Percentiles rank a stretch among this genome's conserved stretches.
Conservation (phyloP, 805 yeast species). For the Nakazawaea ernobii region DNA sequence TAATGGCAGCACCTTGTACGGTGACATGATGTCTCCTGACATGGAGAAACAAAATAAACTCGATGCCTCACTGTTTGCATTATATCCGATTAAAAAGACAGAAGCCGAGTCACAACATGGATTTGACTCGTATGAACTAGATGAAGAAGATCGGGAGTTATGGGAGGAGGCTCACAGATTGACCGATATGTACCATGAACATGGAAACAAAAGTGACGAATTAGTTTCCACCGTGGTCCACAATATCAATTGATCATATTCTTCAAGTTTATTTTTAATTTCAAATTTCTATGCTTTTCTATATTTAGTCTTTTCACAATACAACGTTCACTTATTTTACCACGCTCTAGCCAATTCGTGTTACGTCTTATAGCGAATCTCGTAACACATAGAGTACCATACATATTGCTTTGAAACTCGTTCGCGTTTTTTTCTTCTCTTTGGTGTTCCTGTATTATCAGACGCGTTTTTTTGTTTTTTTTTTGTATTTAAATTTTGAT, state of each 20-base stretch:
- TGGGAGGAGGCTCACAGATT: conserved; percentile 9
- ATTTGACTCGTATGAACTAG: conserved; percentile 19
- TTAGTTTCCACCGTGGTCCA: conserved; percentile 4
- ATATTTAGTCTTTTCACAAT: too few species aligned
- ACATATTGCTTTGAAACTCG: too few species aligned
- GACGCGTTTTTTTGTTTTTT: neutral
- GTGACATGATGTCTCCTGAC: neutral
- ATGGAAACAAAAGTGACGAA: neutral
- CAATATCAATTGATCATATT: neutral
- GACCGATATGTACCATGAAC: neutral
- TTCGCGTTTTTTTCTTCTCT: too few species aligned
- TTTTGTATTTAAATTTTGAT: neutral
- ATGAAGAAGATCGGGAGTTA: conserved; percentile 7
- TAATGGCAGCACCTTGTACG: conserved; percentile 12
- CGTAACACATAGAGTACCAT: too few species aligned
- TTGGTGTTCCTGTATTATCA: neutral
- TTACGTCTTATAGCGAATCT: too few species aligned
- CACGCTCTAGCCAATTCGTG: too few species aligned
- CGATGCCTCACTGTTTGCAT: neutral
- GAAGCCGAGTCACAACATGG: conserved; percentile 19
- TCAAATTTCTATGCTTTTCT: too few species aligned
- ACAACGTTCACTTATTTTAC: too few species aligned
- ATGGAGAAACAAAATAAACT: neutral
- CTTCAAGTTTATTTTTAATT: too few species aligned
- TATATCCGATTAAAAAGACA: conserved; percentile 1